Conservation (phyloP, 148 eudicot genomes). For the Hydrangea macrophylla region DNA sequence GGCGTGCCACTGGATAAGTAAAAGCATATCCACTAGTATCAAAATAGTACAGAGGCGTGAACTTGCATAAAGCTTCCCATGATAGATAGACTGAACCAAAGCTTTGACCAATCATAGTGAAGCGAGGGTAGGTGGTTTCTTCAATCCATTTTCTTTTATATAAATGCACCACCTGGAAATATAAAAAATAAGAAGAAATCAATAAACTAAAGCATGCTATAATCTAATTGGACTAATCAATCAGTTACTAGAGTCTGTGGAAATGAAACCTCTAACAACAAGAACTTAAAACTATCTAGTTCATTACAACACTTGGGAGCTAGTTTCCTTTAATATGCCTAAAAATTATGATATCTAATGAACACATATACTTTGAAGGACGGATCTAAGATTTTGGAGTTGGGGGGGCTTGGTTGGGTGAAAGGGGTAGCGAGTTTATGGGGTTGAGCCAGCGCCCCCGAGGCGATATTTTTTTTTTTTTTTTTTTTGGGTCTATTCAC, state of each 20-base stretch:
- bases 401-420: too few relatives aligned
- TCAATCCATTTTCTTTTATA: constrained; percentile 92
- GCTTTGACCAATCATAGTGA: constrained; percentile 97
- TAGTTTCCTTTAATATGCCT: neutral
- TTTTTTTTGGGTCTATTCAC: too few relatives aligned
- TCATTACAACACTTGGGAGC: neutral
- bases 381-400: too few relatives aligned
- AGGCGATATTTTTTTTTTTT: too few relatives aligned
- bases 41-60: constrained; percentile 69
- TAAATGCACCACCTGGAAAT: constrained; percentile 78
- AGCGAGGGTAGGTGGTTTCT: constrained; percentile 90
- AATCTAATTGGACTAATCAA: neutral
- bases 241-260: neutral
- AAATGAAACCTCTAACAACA: neutral
- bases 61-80: constrained; percentile 89
- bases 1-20: constrained; percentile 82
- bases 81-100: constrained; percentile 87
- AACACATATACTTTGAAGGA: too few relatives aligned
- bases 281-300: neutral
- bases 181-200: constrained; percentile 10
- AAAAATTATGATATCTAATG: too few relatives aligned
- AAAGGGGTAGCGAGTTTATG: too few relatives aligned
- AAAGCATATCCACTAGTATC: constrained; percentile 99
- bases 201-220: neutral
- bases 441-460: neutral